These are phyloP conservation scores for Diaporthe citri DNA, from an alignment of 2,329 filamentous ascomycete species.

Conservation along the genomic window DNA sequence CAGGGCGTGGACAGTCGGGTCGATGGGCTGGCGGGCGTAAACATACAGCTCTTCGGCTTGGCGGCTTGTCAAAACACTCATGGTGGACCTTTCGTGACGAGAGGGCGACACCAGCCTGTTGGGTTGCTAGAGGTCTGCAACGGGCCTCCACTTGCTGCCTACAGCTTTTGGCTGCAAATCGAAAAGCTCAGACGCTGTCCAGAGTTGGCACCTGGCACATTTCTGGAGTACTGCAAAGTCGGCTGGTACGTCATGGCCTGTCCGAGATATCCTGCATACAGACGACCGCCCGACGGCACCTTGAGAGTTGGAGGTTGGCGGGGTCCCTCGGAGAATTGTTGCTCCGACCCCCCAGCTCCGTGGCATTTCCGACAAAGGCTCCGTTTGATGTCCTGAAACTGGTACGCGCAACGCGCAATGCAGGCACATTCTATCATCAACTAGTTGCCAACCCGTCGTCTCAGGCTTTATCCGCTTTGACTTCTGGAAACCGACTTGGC, in stretches of 20 bases:
- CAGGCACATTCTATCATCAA: neutral
- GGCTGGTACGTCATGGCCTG: constrained; percentile 25
- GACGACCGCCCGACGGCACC: constrained; percentile 13
- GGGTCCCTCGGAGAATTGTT: constrained; percentile 3
- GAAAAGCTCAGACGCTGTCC: constrained; percentile 16
- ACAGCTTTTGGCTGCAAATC: constrained; percentile 24
- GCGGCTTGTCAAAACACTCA: constrained; percentile 82
- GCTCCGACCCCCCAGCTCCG: neutral
- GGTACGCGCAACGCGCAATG: neutral
- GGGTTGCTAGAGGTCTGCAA: neutral
- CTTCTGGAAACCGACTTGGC: neutral
- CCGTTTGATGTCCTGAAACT: constrained; percentile 3
- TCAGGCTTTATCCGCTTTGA: too few relatives aligned
- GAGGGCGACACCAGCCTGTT: constrained; percentile 20
- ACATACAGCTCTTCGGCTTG: constrained; percentile 92
- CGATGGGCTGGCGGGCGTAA: constrained; percentile 24
- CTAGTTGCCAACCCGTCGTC: neutral
- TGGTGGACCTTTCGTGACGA: constrained; percentile 51
- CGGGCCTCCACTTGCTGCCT: constrained; percentile 10
- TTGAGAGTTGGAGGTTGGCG: constrained; percentile 18
- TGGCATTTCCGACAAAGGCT: neutral
- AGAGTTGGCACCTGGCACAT: constrained; percentile 17
- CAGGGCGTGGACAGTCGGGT: constrained; percentile 35
- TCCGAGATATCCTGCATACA: constrained; percentile 5
- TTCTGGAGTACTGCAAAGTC: constrained; percentile 15